Base-by-base conservation (phyloP, 441 rosid genomes). In the Erodium texanum region DNA sequence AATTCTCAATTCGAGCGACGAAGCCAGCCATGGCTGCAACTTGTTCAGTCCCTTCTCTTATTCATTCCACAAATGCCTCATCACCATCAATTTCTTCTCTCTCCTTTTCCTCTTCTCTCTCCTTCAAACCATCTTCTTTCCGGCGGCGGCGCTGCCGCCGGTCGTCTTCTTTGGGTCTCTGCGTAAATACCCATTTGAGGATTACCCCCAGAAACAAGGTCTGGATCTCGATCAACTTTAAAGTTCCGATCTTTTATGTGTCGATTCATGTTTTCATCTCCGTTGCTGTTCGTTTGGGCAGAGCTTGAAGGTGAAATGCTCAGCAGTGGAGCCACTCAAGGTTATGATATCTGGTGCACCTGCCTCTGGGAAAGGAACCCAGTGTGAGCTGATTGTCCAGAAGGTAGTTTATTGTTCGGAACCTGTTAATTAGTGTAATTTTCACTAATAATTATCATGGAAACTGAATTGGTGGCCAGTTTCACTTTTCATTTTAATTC, bases 311-410 rank as follows among this genome's bases (percentile, higher is more conserved):
- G 68, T 89, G 67, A 71, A 65, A 70, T 84, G 95, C 83, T 90
- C 88, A 14, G 69, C 74, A 14, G 63, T 45, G 32, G 87, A 88
- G 78, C 88, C 97, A 0, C 59, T 93, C 79, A 91, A 88, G 77
- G 96, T 93, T 69, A 93, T 93, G 96, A 89, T 93, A 70, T 89
- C 96, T 0, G 97, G 99, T 23, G 96, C 97, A 22, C 92, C 97
- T 0, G 96, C 96, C 6, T 93, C 93, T 1, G 97, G 99, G 48
- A 93, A 91, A 81, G 96, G 99, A 64, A 86, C 99, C 69, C 99
- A 91, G 73, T 87, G 96, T 71, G 96, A 91, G 67, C 74, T 91
- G 65, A 87, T 89, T 45, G 96, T 81, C 72, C 80, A 83, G 5
- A 87, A 88, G 93, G 99, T 91, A 79, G 66, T 43, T 43, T 12